phyloP scores from a whole-genome alignment of 192 early-diverging fungal genomes.

The Glomus cerebriforme region DNA sequence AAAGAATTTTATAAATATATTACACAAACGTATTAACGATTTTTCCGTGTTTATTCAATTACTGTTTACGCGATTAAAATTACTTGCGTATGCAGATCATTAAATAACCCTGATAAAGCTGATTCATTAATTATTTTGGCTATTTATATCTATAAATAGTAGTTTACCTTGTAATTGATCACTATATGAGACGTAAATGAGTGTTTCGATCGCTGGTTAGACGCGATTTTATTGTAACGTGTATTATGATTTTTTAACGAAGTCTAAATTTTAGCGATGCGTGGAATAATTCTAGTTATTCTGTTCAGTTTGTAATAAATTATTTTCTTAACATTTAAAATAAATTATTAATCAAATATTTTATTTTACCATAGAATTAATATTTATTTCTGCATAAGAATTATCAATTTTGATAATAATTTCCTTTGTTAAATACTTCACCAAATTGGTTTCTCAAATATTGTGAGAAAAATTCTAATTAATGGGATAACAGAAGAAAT shows the following conservation, averaged over 20 bases:
- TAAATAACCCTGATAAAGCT: no score
- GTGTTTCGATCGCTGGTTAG: no score
- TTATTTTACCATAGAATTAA: constrained; percentile 17
- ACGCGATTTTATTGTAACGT: no score
- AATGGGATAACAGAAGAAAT: no score
- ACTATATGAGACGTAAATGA: no score
- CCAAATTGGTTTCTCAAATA: constrained; percentile 27
- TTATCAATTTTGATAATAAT: constrained; percentile 22
- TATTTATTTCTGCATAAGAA: constrained; percentile 14
- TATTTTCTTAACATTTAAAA: background rate
- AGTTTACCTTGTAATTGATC: no score
- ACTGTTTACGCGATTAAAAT: background rate
- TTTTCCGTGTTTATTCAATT: background rate
- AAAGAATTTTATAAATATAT: background rate
- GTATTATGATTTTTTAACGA: constrained; percentile 19
- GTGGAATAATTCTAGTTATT: background rate
- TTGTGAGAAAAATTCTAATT: no score
- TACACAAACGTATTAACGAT: background rate
- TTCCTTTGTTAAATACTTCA: constrained; percentile 16
- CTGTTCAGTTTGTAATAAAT: constrained; percentile 22
- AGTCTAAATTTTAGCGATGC: background rate
- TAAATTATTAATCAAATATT: background rate
- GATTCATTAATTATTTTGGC: no score
- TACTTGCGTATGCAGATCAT: background rate
- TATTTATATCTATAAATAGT: no score